phyloP scores from a whole-genome alignment of 1,139 yeast species.

The Saccharomycopsis crataegensis region DNA sequence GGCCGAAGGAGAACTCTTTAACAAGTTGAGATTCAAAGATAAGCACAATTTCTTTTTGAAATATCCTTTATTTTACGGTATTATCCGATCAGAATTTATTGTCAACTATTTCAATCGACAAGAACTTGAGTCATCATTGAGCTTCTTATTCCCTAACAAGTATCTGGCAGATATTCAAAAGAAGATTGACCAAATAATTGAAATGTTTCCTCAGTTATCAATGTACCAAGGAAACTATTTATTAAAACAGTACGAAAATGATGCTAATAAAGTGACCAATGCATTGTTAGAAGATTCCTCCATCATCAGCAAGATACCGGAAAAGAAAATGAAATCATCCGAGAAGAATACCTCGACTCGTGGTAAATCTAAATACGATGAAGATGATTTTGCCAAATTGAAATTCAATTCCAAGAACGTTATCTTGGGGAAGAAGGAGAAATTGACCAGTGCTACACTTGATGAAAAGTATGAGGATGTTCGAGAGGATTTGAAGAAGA shows the following conservation, averaged over 20 bases:
- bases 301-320: constrained; percentile 26
- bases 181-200: constrained; percentile 39
- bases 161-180: constrained; percentile 22
- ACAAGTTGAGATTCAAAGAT: not conserved
- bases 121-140: not conserved
- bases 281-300: constrained; percentile 56
- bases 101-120: not conserved
- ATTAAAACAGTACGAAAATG: constrained; percentile 39
- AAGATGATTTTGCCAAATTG: constrained; percentile 29
- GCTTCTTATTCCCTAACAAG: constrained; percentile 23
- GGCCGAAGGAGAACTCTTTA: not conserved
- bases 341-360: not conserved
- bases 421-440: constrained; percentile 28
- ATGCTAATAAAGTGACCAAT: constrained; percentile 55
- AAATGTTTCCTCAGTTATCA: constrained; percentile 52
- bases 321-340: constrained; percentile 10
- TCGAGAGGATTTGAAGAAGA: constrained; percentile 37
- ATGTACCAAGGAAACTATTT: constrained; percentile 39
- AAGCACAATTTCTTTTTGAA: not conserved
- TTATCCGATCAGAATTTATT: constrained; percentile 8
- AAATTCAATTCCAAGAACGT: constrained; percentile 23
- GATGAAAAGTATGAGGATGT: constrained; percentile 23
- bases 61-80: constrained; percentile 10
- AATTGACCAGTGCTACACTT: constrained; percentile 18
- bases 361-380: constrained; percentile 28